Base-by-base conservation (phyloP, 2,329 filamentous ascomycete species). In the Cladophialophora carrionii region DNA sequence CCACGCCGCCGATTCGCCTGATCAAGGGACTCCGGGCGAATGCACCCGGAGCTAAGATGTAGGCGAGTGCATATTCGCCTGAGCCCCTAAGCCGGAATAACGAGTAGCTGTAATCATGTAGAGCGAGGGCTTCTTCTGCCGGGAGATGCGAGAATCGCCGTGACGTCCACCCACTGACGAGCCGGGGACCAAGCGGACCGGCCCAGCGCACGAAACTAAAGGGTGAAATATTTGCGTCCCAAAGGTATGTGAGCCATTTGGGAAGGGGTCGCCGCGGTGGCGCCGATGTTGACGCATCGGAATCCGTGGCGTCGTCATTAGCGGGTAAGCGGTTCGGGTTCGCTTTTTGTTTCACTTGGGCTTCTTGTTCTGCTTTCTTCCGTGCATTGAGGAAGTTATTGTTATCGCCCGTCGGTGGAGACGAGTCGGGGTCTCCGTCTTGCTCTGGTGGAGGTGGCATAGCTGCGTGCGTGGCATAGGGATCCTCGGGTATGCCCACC, bases 221-320 rank as follows among this genome's bases (percentile, higher is more conserved):
- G 6, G 95, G 95, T 0, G 93, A 97, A 69, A 98, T 87, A 75
- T 99, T 99, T 71, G 92, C 90, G 71, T 99, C 95, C 95, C 95
- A 99, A 4, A 99, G 86, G 79, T 93, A 97, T 62, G 88, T 88
- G 22, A 98, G 82, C 93, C 94, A 97, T 76, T 89, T 88, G 0
- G 93, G 92, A 2, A 95, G 77, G 1, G 88, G 89, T 14, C 84
- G 80, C 22, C 83, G 80, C 0, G 86, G 84, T 0, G 84, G 77
- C n/a, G 70, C 80, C 77, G 72, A 72, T 43, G 37, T 43, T 43
- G 37, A 43, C 5, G 17, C 8, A 43, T 74, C 72, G 32, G 63
- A 71, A 57, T 60, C 31, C 24, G 46, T 26, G 32, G n/a, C n/a
- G 57, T 52, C 20, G 14, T 52, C 48, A 5, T 34, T 24, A 4